phyloP scores from a whole-genome alignment of 78 protist species.

The Isochrysis galbana region DNA sequence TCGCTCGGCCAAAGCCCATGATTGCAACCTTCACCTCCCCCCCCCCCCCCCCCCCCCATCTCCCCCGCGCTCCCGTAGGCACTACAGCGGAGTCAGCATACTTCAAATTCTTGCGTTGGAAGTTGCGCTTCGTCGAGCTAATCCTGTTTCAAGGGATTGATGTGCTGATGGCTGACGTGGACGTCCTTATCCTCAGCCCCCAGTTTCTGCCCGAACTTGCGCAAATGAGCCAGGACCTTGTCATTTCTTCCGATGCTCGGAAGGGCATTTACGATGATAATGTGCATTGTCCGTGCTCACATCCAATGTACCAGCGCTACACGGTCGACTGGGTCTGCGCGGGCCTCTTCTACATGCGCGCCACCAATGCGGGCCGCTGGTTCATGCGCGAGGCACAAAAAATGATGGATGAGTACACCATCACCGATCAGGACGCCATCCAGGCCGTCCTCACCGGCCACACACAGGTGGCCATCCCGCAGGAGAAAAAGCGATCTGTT shows the following conservation, averaged over 20 bases:
- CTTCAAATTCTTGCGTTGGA: slow-evolving; percentile 16
- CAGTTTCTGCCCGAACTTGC: not conserved
- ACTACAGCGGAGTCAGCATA: not conserved
- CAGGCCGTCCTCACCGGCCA: slow-evolving; percentile 20
- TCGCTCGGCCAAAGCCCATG: too few relatives aligned
- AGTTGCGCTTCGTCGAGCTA: slow-evolving; percentile 22
- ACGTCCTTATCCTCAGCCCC: not conserved
- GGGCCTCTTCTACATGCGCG: slow-evolving; percentile 12
- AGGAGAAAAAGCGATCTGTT: not conserved
- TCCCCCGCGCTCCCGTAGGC: not conserved
- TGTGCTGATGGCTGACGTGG: slow-evolving; percentile 19
- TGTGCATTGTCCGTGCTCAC: not conserved
- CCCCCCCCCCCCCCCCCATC: not conserved
- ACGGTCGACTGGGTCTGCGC: slow-evolving; percentile 4
- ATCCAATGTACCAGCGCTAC: slow-evolving; percentile 3
- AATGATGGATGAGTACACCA: not conserved
- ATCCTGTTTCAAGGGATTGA: not conserved
- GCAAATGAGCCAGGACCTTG: not conserved
- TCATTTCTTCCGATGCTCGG: not conserved
- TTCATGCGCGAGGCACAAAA: not conserved
- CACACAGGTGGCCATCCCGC: not conserved
- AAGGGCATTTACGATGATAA: not conserved
- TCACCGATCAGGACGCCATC: slow-evolving; percentile 10
- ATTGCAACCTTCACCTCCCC: too few relatives aligned
- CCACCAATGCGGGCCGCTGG: not conserved